These are phyloP conservation scores for Akanthomyces dipterigenus DNA, from an alignment of 2,329 filamentous ascomycete genomes.

Conservation along the genomic window DNA sequence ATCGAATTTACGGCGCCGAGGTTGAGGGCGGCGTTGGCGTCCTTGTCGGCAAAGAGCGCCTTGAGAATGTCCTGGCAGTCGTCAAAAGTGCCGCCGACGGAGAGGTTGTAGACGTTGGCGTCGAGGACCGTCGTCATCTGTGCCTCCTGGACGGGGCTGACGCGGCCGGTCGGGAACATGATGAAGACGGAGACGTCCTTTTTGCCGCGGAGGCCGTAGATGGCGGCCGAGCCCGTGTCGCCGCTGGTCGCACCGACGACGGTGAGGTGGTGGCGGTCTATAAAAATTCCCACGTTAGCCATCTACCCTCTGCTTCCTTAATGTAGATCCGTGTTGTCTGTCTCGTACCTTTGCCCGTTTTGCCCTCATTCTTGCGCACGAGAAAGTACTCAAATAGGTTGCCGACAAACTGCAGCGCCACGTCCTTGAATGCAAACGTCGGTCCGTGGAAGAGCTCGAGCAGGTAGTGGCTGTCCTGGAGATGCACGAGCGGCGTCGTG, in stretches of 20 bases:
- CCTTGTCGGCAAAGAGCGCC: constrained; percentile 77
- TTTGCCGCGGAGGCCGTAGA: constrained; percentile 91
- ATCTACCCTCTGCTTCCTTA: not conserved
- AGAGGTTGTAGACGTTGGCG: constrained; percentile 85
- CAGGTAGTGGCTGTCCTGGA: constrained; percentile 71
- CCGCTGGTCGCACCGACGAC: constrained; percentile 83
- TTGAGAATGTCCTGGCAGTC: constrained; percentile 98
- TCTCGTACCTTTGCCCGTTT: constrained; percentile 45
- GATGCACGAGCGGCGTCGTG: constrained; percentile 70
- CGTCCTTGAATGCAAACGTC: constrained; percentile 93
- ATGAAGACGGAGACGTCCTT: constrained; percentile 97
- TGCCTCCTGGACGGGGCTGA: constrained; percentile 86
- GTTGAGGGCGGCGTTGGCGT: constrained; percentile 74
- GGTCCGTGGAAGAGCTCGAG: constrained; percentile 96
- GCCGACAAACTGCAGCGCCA: constrained; percentile 88
- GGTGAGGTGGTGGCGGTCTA: constrained; percentile 70
- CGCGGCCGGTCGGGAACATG: constrained; percentile 82
- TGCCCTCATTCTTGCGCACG: constrained; percentile 63
- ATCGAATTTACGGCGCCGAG: constrained; percentile 95
- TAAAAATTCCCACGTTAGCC: not conserved
- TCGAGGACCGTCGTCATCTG: constrained; percentile 96
- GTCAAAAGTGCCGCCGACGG: constrained; percentile 87
- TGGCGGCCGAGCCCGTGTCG: constrained; percentile 88
- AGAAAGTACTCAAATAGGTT: constrained; percentile 92
- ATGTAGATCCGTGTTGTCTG: not conserved